Base-by-base conservation (phyloP, 1,139 yeast genomes). In the Yamadazyma aaseri region DNA sequence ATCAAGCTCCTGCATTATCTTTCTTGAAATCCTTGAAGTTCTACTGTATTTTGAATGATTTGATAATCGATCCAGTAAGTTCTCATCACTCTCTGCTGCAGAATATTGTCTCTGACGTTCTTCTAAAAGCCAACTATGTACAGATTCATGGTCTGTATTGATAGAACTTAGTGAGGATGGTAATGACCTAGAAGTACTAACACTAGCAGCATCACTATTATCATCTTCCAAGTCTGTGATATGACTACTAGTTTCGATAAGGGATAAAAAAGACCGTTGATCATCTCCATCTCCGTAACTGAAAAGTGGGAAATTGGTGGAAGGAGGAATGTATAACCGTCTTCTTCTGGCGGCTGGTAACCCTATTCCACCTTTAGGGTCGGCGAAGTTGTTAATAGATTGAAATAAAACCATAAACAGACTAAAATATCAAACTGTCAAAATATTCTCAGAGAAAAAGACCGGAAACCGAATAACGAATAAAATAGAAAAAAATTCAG, bases 271-370 rank as follows among this genome's bases (percentile, higher is more conserved):
- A 17, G 87, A 81, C 38, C 89, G 58, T 48, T 79, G 84, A 47
- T 80, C 89, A 29, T 68, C 76, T 11, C 74, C 79, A 16, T 65
- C 72, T 25, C 80, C 83, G 51, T 81, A 81, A 28, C 71, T 64
- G 45, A 82, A 82, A 34, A 82, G 58, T 1, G 89, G 89, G 33
- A 76, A 73, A 45, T 77, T 73, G 1, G 86, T 81, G 28, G 85
- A 76, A 0, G 89, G 87, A 1, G 87, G 86, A n/a, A 82, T 73
- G 53, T 77, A 82, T 16, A 71, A 49, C 31, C 71, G 55, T 39
- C 75, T 54, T 36, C 74, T 54, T 34, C 73, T 52, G 20, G 67
- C 67, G 16, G 64, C 64, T 5, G 69, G 63, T 15, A 63, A 40
- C 5, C 63, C 65, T 3, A 49, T 50, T 7, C 56, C 56, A n/a